These are phyloP conservation scores for Talaromyces islandicus DNA, from an alignment of 2,329 filamentous ascomycete genomes.

Conservation along the genomic window DNA sequence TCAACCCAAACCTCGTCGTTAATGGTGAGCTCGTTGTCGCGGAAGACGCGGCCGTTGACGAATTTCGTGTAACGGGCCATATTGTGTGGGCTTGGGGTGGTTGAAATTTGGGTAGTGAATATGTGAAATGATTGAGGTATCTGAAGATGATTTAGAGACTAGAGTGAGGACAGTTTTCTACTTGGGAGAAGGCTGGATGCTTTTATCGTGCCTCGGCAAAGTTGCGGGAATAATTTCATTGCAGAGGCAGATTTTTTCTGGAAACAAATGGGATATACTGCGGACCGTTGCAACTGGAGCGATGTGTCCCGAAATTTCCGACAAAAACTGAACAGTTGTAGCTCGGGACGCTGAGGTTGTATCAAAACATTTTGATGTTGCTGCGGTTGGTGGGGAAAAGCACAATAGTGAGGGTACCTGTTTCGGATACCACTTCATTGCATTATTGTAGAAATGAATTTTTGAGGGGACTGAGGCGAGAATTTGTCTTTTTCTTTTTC, in stretches of 20 bases:
- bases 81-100: not conserved
- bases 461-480: too few relatives aligned
- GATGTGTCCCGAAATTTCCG: not conserved
- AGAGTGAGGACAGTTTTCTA: not conserved
- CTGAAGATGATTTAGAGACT: not conserved
- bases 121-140: too few relatives aligned
- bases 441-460: not conserved
- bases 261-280: not conserved
- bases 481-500: too few relatives aligned
- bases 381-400: not conserved
- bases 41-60: conserved; percentile 27
- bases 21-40: conserved; percentile 31
- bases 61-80: conserved; percentile 9
- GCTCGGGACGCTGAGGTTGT: not conserved
- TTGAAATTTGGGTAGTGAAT: not conserved
- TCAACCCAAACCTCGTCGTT: conserved; percentile 9
- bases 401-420: not conserved
- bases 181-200: not conserved
- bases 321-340: not conserved
- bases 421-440: not conserved
- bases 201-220: not conserved
- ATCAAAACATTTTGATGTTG: not conserved
- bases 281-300: not conserved
- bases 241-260: not conserved
- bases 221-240: not conserved